Percentiles rank a stretch among this genome's conserved stretches.
These are phyloP conservation scores for Trametopsis cervina DNA, from an alignment of 768 basidiomycete genomes.

Conservation along the genomic window DNA sequence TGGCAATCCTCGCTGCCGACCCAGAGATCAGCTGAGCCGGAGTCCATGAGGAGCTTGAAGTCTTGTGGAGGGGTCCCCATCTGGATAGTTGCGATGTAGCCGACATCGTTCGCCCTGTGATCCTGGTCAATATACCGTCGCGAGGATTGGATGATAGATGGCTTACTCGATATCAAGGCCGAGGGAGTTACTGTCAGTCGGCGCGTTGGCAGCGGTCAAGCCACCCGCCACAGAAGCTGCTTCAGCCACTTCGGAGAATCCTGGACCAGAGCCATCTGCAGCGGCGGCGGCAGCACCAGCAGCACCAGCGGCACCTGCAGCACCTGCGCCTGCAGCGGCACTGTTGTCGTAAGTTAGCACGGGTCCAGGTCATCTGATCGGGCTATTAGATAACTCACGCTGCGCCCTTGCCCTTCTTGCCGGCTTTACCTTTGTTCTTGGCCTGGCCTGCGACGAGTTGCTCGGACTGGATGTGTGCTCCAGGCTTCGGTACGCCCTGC, in stretches of 20 bases:
- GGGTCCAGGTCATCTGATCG: too few species aligned
- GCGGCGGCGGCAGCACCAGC: constrained; percentile 10
- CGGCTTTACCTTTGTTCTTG: constrained; percentile 3
- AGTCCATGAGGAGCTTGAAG: constrained; percentile 40
- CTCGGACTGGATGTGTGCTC: constrained; percentile 3
- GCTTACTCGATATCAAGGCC: constrained; percentile 67
- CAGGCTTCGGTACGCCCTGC: constrained; percentile 1
- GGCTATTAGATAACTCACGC: neutral
- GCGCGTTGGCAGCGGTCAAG: constrained; percentile 36
- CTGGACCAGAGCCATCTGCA: constrained; percentile 18
- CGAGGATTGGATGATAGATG: neutral
- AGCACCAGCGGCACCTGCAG: constrained; percentile 7
- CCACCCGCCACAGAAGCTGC: constrained; percentile 28
- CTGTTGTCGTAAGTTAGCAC: constrained; percentile 1
- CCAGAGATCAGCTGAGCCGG: constrained; percentile 41
- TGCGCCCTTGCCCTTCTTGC: constrained; percentile 10
- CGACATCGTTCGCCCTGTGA: constrained; percentile 42
- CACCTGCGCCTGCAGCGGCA: constrained; percentile 8
- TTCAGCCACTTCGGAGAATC: constrained; percentile 30
- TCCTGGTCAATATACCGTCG: neutral
- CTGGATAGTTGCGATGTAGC: constrained; percentile 39
- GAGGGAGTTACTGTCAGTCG: constrained; percentile 45
- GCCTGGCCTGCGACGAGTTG: neutral
- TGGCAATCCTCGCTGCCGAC: constrained; percentile 30
- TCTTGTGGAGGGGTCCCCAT: constrained; percentile 37